A percentile compares a stretch with the other conserved stretches of the same genome.
Conservation (phyloP, 345 rosid species). For the Melaleuca alternifolia region DNA sequence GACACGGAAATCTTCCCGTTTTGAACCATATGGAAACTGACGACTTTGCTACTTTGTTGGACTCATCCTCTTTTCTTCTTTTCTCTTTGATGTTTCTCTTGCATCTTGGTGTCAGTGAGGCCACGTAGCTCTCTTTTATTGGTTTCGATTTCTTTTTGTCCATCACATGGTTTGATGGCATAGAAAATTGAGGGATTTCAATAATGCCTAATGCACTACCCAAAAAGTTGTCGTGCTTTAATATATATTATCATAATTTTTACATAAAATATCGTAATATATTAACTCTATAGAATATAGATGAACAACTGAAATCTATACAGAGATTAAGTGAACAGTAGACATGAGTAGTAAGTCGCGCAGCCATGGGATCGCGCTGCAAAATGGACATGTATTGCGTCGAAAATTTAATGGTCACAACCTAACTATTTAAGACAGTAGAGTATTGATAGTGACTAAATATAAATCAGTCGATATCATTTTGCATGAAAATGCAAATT, state of each 20-base stretch:
- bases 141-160: not conserved
- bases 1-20: not conserved
- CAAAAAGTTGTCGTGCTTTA: not conserved
- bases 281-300: not conserved
- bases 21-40: not conserved
- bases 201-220: not conserved
- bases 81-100: not conserved
- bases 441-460: not conserved
- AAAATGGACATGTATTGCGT: not conserved
- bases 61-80: not conserved
- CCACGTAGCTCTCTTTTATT: not conserved
- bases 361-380: not conserved
- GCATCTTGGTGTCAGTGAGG: not conserved
- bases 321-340: not conserved
- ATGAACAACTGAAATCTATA: not conserved
- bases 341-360: not conserved
- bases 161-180: not conserved
- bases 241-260: not conserved
- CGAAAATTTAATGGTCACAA: not conserved
- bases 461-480: not conserved
- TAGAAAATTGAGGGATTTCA: not conserved
- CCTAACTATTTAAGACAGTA: not conserved
- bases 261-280: not conserved
- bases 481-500: not conserved
- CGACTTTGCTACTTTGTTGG: not conserved